Base-by-base conservation (phyloP, 2,329 filamentous ascomycete genomes). In the Trichoderma semiorbis region DNA sequence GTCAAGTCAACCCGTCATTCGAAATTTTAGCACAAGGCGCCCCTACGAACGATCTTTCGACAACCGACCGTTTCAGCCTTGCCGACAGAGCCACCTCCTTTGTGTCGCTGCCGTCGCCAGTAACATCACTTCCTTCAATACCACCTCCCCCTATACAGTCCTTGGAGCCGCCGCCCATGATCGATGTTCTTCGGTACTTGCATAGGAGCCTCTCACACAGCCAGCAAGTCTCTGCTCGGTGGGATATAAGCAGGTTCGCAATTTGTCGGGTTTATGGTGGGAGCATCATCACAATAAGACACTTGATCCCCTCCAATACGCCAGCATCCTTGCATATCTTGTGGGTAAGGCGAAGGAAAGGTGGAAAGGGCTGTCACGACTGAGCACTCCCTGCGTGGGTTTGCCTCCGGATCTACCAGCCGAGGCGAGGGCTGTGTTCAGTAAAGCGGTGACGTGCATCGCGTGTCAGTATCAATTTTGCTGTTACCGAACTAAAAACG, bases 271-370 rank as follows among this genome's bases (percentile, higher is more conserved):
- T 0, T 3, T 28, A 0, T 82, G 79, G 78, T 74, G 78, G 8
- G 28, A 72, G 0, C 58, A 50, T 12, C 78, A 82, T 50, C 12
- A 55, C 0, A 70, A 70, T 1, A 71, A 65, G 5, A 70, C 72
- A 1, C 36, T 82, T 3, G 75, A 77, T 7, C 5, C 68, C 0
- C 68, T 55, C 0, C 72, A 76, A 24, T 82, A 80, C 67, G 75
- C 79, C 16, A 77, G 75, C 57, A 78, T 78, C 5, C 34, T 81
- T 5, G 80, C 80, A 6, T 82, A 79, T 61, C 58, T 82, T 1
- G 77, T 77, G 0, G 80, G 80, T 1, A 77, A 74, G 30, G 72
- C 80, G 7, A 72, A 70, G 14, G 78, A 76, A 3, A 11, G 21
- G 14, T 66, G 12, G 14, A 55, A 47, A 3, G 66, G 64, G 1